Evolutionary conservation across 768 basidiomycete species (phyloP).

Genomic region (Glaciozyma martinii): DNA sequence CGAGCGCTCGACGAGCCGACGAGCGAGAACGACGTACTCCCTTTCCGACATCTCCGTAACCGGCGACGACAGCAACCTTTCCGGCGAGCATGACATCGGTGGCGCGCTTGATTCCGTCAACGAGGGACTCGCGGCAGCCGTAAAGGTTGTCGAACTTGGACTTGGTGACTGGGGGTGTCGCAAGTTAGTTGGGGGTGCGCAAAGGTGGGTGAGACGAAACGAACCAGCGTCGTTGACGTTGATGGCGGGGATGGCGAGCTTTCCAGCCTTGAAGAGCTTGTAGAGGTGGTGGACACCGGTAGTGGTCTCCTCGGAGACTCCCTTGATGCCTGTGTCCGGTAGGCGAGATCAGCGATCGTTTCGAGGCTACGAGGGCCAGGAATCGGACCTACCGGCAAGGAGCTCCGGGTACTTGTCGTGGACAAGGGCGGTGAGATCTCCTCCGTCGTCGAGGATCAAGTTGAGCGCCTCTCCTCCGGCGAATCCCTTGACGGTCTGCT

Average conservation of each 20-base stretch:
- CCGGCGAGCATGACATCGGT: slow-evolving; percentile 99
- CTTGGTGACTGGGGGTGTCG: slow-evolving; percentile 80
- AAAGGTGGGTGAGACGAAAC: neutral
- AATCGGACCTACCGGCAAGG: slow-evolving; percentile 51
- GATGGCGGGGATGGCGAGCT: slow-evolving; percentile 94
- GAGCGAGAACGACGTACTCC: slow-evolving; percentile 56
- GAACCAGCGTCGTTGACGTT: slow-evolving; percentile 64
- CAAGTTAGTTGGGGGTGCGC: slow-evolving; percentile 37
- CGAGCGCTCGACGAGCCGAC: neutral
- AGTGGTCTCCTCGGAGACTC: slow-evolving; percentile 98
- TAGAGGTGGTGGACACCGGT: slow-evolving; percentile 99
- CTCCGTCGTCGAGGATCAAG: slow-evolving; percentile 99
- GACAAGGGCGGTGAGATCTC: slow-evolving; percentile 86
- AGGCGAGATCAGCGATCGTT: neutral
- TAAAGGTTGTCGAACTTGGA: slow-evolving; percentile 97
- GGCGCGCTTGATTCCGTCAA: slow-evolving; percentile 99
- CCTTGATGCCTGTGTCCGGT: slow-evolving; percentile 58
- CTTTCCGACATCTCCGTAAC: slow-evolving; percentile 98
- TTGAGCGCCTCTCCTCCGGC: slow-evolving; percentile 72
- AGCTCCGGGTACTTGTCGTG: slow-evolving; percentile 94
- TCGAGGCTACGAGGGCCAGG: slow-evolving; percentile 3
- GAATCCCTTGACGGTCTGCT: slow-evolving; percentile 88
- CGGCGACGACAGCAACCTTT: slow-evolving; percentile 97
- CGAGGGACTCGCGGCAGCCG: slow-evolving; percentile 98
- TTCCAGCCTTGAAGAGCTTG: slow-evolving; percentile 93